Evolutionary conservation across 306 rosid species (phyloP).

Genomic region (Cyamopsis tetragonoloba): DNA sequence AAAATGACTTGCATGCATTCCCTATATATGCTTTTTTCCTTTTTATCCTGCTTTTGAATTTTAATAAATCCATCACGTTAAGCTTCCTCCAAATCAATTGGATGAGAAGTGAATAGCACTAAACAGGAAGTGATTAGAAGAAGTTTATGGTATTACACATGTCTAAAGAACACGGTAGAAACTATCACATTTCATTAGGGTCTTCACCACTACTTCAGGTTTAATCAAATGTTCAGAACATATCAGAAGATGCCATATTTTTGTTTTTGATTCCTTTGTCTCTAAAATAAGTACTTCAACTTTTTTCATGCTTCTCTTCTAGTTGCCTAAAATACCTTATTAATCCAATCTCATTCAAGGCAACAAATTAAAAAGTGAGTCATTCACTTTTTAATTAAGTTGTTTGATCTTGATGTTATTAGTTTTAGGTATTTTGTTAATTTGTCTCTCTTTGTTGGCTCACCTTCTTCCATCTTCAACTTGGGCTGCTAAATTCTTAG

Average conservation of each 20-base stretch:
- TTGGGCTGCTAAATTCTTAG: no score
- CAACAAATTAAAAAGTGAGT: conserved; percentile 33
- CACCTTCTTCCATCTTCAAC: no score
- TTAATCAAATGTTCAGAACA: conserved; percentile 28
- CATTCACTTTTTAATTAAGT: conserved; percentile 5
- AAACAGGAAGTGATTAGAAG: conserved; percentile 25
- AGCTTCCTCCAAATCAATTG: conserved; percentile 37
- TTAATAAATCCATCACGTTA: conserved; percentile 14
- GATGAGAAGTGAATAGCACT: conserved; percentile 46
- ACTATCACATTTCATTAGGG: conserved; percentile 32
- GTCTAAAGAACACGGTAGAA: conserved; percentile 27
- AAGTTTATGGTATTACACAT: conserved; percentile 43
- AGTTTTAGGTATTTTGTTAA: conserved; percentile 24
- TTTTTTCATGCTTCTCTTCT: conserved; percentile 10
- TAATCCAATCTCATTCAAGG: conserved; percentile 25
- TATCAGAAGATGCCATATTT: conserved; percentile 37
- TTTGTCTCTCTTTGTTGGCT: conserved; percentile 27
- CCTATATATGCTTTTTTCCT: conserved; percentile 23
- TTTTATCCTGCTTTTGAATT: conserved; percentile 28
- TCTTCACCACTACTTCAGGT: conserved; percentile 34
- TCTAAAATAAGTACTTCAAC: conserved; percentile 16
- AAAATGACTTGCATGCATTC: background rate
- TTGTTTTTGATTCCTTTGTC: no score
- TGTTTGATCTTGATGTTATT: conserved; percentile 16
- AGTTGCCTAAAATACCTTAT: conserved; percentile 31